These are phyloP conservation scores for Solanum gandarillasii DNA, from an alignment of 257 asterid species.

Conservation along the genomic window DNA sequence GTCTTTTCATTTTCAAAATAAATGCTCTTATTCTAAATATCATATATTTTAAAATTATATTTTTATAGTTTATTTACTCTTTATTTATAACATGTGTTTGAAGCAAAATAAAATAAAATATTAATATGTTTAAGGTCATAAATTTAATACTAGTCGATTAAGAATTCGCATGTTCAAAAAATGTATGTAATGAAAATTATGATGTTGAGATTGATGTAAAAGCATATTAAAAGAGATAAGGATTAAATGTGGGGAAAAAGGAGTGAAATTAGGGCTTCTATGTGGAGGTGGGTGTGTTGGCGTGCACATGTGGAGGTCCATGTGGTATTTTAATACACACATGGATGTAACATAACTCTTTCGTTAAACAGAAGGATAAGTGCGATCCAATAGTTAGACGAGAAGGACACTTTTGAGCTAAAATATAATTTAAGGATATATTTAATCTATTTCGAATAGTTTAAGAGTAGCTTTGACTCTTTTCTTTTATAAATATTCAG, in stretches of 20 bases:
- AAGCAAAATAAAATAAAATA: background rate
- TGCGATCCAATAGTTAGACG: background rate
- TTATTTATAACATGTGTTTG: background rate
- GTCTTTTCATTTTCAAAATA: background rate
- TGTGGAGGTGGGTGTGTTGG: too few species aligned
- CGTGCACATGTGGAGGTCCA: too few species aligned
- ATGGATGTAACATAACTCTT: background rate
- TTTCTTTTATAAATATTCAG: too few species aligned
- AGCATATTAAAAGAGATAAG: too few species aligned
- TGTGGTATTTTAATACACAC: too few species aligned
- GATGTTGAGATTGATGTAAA: background rate
- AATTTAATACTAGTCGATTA: rapidly evolving
- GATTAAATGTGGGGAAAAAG: too few species aligned
- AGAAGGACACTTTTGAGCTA: too few species aligned
- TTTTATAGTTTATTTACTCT: background rate
- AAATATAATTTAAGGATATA: too few species aligned
- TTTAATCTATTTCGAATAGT: too few species aligned
- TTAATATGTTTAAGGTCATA: background rate
- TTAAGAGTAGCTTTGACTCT: rapidly evolving
- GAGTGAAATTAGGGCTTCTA: background rate
- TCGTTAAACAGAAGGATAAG: background rate
- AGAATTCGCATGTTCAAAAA: background rate
- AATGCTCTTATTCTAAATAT: background rate
- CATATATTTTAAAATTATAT: background rate
- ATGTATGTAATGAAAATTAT: background rate